These are phyloP conservation scores for Coniferiporia weirii DNA, from an alignment of 1,284 basidiomycete species.

Conservation along the genomic window DNA sequence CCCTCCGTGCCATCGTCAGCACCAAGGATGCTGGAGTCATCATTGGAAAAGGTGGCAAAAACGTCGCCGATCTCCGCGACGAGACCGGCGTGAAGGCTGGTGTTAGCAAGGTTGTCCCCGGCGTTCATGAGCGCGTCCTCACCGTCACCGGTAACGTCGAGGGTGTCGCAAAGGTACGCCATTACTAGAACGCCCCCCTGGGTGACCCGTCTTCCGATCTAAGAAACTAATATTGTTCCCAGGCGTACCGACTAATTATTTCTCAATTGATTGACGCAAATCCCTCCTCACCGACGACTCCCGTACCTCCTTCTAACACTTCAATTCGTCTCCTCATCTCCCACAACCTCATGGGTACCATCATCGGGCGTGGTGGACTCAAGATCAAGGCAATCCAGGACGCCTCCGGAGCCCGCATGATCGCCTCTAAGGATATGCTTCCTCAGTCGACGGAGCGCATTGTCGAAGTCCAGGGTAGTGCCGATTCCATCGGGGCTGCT, in stretches of 20 bases:
- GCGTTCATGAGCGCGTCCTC: slow-evolving; percentile 96
- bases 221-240: slow-evolving; percentile 2
- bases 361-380: slow-evolving; percentile 94
- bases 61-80: slow-evolving; percentile 93
- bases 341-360: slow-evolving; percentile 98
- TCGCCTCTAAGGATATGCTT: slow-evolving; percentile 98
- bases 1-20: slow-evolving; percentile 88
- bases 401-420: slow-evolving; percentile 92
- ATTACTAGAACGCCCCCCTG: not conserved
- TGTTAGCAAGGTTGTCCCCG: slow-evolving; percentile 96
- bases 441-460: slow-evolving; percentile 98
- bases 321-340: slow-evolving; percentile 95
- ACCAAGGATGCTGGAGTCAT: slow-evolving; percentile 97
- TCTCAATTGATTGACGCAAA: slow-evolving; percentile 80
- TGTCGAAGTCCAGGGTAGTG: slow-evolving; percentile 92
- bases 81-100: slow-evolving; percentile 96
- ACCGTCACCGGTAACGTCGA: slow-evolving; percentile 90
- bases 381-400: slow-evolving; percentile 99
- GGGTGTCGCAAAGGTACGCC: slow-evolving; percentile 80
- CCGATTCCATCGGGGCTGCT: slow-evolving; percentile 87
- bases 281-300: slow-evolving; percentile 61
- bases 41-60: slow-evolving; percentile 94
- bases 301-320: slow-evolving; percentile 70
- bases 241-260: slow-evolving; percentile 96
- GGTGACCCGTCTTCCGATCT: not conserved